phyloP scores from a whole-genome alignment of 345 rosid species.

The Eucalyptus viminalis region DNA sequence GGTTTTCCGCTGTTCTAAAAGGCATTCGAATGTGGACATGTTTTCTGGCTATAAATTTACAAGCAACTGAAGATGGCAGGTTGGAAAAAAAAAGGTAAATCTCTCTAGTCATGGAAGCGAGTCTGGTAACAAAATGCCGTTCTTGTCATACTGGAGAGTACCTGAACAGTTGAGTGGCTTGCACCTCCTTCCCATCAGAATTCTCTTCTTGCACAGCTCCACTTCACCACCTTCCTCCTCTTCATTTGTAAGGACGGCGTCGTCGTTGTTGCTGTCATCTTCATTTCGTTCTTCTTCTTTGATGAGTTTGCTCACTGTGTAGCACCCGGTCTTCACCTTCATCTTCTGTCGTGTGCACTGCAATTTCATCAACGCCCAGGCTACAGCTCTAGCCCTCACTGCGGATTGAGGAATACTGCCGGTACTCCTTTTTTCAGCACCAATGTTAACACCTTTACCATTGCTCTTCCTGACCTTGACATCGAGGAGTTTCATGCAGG shows the following conservation, averaged over 20 bases:
- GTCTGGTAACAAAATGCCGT: slow-evolving; percentile 36
- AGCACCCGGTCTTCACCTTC: background rate
- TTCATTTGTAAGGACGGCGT: background rate
- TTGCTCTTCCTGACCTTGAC: background rate
- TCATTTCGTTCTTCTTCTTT: background rate
- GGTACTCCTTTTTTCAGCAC: background rate
- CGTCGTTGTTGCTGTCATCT: background rate
- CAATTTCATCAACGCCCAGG: background rate
- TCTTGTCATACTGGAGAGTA: slow-evolving; percentile 22
- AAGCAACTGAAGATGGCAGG: background rate
- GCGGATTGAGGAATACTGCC: background rate
- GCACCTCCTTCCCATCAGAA: slow-evolving; percentile 59
- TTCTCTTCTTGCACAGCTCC: slow-evolving; percentile 68
- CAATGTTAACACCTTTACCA: background rate
- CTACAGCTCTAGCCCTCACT: background rate
- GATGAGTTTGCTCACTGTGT: background rate
- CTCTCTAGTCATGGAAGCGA: background rate
- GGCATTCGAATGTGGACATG: background rate
- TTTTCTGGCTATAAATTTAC: background rate
- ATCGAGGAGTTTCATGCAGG: background rate
- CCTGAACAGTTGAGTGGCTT: slow-evolving; percentile 33
- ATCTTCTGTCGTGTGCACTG: background rate
- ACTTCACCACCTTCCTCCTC: background rate
- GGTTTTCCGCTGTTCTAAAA: background rate
- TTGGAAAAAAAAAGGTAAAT: background rate